Percentiles rank a stretch among this genome's conserved stretches.
These are phyloP conservation scores for Lactifluus subvellereus DNA, from an alignment of 768 basidiomycete genomes.

Conservation along the genomic window DNA sequence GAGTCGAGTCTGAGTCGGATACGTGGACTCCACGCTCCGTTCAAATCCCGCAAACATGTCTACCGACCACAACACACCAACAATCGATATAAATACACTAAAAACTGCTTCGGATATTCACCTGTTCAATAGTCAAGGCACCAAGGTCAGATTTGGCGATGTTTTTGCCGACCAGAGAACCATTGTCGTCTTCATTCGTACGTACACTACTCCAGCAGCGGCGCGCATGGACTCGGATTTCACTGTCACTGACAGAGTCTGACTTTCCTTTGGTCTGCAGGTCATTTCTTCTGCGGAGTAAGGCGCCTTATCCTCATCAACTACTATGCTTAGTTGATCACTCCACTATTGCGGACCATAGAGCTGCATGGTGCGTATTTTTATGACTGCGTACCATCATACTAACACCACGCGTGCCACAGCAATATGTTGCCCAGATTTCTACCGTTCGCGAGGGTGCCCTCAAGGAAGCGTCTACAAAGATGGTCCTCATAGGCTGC, in stretches of 20 bases:
- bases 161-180: slow-evolving; percentile 18
- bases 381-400: not conserved
- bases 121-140: slow-evolving; percentile 11
- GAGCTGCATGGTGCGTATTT: slow-evolving; percentile 15
- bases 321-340: not conserved
- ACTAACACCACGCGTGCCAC: not conserved
- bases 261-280: not conserved
- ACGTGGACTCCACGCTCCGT: no score
- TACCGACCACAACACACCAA: not conserved
- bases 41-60: slow-evolving; percentile 6
- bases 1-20: no score
- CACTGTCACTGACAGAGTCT: not conserved
- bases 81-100: slow-evolving; percentile 8
- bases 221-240: no score
- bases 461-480: slow-evolving; percentile 9
- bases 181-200: slow-evolving; percentile 19
- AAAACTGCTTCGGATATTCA: slow-evolving; percentile 4
- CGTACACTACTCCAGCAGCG: not conserved
- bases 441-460: slow-evolving; percentile 15
- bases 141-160: slow-evolving; percentile 15
- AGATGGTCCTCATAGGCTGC: slow-evolving; percentile 18
- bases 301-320: not conserved
- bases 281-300: slow-evolving; percentile 24
- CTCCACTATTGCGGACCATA: not conserved
- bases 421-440: slow-evolving; percentile 23